Evolutionary conservation across 257 asterid species (phyloP), one percentile per base, ranked within the genome.

Genomic region (Capsicum pubescens): DNA sequence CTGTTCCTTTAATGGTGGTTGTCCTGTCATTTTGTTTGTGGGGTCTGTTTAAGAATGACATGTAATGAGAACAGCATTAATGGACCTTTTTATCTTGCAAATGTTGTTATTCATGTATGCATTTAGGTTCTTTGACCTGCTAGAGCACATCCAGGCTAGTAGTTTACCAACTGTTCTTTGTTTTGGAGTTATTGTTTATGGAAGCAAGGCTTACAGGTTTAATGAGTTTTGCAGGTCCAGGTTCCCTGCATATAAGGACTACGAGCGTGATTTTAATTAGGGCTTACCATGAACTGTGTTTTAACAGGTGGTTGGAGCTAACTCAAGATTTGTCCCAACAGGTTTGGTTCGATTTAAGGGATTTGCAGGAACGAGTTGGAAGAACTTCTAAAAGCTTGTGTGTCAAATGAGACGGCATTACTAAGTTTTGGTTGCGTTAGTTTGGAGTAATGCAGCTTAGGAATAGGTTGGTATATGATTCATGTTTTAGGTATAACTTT

Each of bases 221-320:
- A 4, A 86, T 74, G 80, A 95, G 98, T 93, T 92, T 92, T 95
- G 99, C 99, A 95, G 99, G 97, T 92, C 90, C 99, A 94, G 98
- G 97, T 87, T 86, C 91, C 95, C 93, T 92, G 98, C 92, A 85
- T 89, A 80, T 57, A 86, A 81, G 80, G 91, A 87, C 85, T 70
- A 85, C 80, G 83, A 85, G 63, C 66, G 54, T 80, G 58, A 39
- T 88, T 85, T 87, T 91, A 87, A 90, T 83, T 71, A 86, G 82
- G 61, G 85, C 84, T 95, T 92, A 78, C 87, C 82, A 83, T 94
- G 94, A 87, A 89, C 87, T 90, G 86, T 94, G 90, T 92, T 94
- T 89, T 92, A 12, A 92, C 98, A 93, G 98, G 98, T 95, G 36
- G 63, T 81, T 70, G 83, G 42, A 69, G 84, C 82, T 82, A 64